phyloP scores from a whole-genome alignment of 2,329 filamentous ascomycete genomes.

The Fusarium sp. region DNA sequence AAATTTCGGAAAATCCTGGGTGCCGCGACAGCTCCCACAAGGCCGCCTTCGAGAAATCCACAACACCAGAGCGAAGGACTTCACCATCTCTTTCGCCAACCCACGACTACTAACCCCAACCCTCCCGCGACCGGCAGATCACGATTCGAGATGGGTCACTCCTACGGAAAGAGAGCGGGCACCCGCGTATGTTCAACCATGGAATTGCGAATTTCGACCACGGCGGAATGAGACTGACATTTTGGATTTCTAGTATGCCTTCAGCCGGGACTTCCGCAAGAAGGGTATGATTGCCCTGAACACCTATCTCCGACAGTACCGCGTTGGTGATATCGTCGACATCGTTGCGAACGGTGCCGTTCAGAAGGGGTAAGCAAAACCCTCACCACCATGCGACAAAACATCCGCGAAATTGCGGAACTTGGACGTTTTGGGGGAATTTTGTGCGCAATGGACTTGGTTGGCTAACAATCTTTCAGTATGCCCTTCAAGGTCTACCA shows the following conservation, averaged over 20 bases:
- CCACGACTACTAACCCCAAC: slow-evolving; percentile 62
- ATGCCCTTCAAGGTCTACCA: slow-evolving; percentile 99
- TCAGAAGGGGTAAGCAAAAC: slow-evolving; percentile 87
- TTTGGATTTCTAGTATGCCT: slow-evolving; percentile 77
- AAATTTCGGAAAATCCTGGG: slow-evolving; percentile 56
- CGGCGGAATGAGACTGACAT: slow-evolving; percentile 52
- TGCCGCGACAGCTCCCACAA: slow-evolving; percentile 56
- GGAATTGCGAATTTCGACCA: slow-evolving; percentile 35
- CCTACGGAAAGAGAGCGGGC: slow-evolving; percentile 87
- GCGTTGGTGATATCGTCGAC: slow-evolving; percentile 98
- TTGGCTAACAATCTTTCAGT: slow-evolving; percentile 67
- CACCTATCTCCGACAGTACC: slow-evolving; percentile 96
- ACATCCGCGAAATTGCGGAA: slow-evolving; percentile 28
- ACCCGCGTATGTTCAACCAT: slow-evolving; percentile 77
- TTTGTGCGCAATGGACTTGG: slow-evolving; percentile 14
- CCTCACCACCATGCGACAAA: slow-evolving; percentile 40
- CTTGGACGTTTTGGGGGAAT: slow-evolving; percentile 28
- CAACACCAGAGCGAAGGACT: slow-evolving; percentile 54
- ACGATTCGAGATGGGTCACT: slow-evolving; percentile 85
- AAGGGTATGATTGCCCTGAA: slow-evolving; percentile 94
- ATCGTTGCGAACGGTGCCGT: slow-evolving; percentile 99
- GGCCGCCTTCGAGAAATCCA: slow-evolving; percentile 56
- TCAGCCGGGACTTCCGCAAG: slow-evolving; percentile 94
- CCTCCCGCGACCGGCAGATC: slow-evolving; percentile 58
- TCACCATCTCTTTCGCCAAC: slow-evolving; percentile 56